phyloP scores from a whole-genome alignment of 2,329 filamentous ascomycete genomes.

The Calonectria montana region DNA sequence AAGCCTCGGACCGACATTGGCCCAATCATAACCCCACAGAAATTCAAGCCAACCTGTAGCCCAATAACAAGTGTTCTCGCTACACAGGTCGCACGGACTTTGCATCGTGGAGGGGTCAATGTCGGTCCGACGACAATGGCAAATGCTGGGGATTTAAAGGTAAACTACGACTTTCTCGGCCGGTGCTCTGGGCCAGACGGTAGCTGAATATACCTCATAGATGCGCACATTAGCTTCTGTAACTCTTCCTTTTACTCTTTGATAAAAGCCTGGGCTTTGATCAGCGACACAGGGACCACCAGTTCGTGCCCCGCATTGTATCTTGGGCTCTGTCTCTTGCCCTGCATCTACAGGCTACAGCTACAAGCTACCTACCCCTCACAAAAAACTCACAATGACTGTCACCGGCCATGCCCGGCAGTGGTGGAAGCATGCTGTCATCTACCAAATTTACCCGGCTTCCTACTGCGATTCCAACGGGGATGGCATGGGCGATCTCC shows the following conservation, averaged over 20 bases:
- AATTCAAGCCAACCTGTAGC: background rate
- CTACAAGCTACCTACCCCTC: background rate
- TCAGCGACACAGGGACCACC: background rate
- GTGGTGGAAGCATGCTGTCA: slow-evolving; percentile 67
- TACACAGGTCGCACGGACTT: background rate
- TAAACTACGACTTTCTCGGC: background rate
- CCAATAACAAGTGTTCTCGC: slow-evolving; percentile 3
- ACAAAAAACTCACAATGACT: slow-evolving; percentile 30
- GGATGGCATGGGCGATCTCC: slow-evolving; percentile 65
- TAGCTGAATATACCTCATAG: slow-evolving; percentile 2
- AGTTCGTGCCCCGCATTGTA: background rate
- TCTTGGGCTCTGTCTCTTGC: background rate
- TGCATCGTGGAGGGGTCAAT: background rate
- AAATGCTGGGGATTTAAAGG: slow-evolving; percentile 16
- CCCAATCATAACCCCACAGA: slow-evolving; percentile 10
- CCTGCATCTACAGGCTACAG: background rate
- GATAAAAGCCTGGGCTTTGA: background rate
- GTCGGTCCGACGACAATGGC: slow-evolving; percentile 18
- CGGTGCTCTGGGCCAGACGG: background rate
- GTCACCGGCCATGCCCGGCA: slow-evolving; percentile 33
- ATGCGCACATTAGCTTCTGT: background rate
- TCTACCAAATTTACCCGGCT: slow-evolving; percentile 69
- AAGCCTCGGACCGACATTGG: slow-evolving; percentile 29
- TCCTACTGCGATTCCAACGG: slow-evolving; percentile 66
- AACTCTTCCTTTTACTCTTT: background rate